Evolutionary conservation across 1,284 basidiomycete species (phyloP), one percentile per base, ranked within the genome.

Genomic region (Vanrija sp.): DNA sequence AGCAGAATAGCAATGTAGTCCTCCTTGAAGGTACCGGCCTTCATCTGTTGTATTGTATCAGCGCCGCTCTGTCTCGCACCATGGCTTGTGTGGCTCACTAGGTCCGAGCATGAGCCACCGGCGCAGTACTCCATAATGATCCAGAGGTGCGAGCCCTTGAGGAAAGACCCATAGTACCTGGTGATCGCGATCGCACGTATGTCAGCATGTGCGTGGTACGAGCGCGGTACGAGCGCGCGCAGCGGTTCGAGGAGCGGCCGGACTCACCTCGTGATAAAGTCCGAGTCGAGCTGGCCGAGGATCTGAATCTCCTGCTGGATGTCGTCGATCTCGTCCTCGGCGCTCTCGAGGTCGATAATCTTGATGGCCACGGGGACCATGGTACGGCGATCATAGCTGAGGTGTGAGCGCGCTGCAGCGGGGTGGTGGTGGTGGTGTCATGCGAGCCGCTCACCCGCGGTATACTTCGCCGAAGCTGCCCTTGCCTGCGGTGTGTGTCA

Each of bases 301-400:
- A 98, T 98, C 75, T 95, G 90, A 60, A 98, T 98, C 77, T 99
- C 96, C 75, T 96, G 92, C 69, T 98, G 95, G 57, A 99, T 98
- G 78, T 98, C 95, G 75, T 97, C 94, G 74, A 98, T 97, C 80
- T 99, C 96, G 72, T 99, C 96, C 75, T 98, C 95, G 50, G 95
- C 94, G 69, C 90, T 92, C 78, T 99, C 95, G 38, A 99, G 84
- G 80, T 98, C 93, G 74, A 98, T 98, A 65, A 98, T 94, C 84
- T 98, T 97, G 81, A 97, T 96, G 42, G 92, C 92, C 38, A 96
- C 93, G 1, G 92, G 92, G 77, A 88, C 87, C 72, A 91, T 87
- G 28, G 91, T 94, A 54, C 90, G 84, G 73, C 91, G 91, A 78
- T 96, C 91, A 68, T 89, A 95, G 57, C 92, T 91, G 65, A 18